Evolutionary conservation across 768 basidiomycete species (phyloP).

Genomic region (Leccinum incarnatum): DNA sequence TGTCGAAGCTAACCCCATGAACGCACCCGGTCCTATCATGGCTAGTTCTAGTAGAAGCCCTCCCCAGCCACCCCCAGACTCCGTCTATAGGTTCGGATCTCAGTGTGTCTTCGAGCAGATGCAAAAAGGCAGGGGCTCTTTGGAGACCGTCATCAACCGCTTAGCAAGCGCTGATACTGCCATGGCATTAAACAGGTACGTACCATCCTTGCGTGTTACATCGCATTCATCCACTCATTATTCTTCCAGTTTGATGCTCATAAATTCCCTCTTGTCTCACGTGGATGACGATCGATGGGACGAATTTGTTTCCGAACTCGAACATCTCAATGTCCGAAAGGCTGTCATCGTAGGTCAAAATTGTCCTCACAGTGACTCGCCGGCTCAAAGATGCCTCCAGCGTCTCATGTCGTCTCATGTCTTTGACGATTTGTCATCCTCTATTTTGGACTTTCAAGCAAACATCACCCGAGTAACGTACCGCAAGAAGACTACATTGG

Average conservation of each 20-base stretch:
- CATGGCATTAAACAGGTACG: constrained; percentile 79
- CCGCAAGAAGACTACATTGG: constrained; percentile 75
- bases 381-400: constrained; percentile 36
- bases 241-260: constrained; percentile 73
- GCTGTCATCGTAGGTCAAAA: constrained; percentile 68
- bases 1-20: constrained; percentile 80
- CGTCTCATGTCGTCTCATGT: constrained; percentile 81
- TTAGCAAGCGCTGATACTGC: constrained; percentile 80
- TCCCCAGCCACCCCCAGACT: constrained; percentile 57
- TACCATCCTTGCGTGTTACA: neutral
- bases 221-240: constrained; percentile 7
- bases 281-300: constrained; percentile 79
- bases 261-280: constrained; percentile 80
- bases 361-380: neutral
- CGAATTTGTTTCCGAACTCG: constrained; percentile 71
- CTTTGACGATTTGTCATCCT: constrained; percentile 77
- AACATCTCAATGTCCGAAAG: constrained; percentile 73
- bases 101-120: constrained; percentile 80
- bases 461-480: constrained; percentile 78
- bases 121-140: constrained; percentile 62
- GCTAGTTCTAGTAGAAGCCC: constrained; percentile 60
- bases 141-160: constrained; percentile 81
- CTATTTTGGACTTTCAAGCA: constrained; percentile 85
- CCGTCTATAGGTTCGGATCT: constrained; percentile 83
- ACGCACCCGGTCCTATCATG: constrained; percentile 53